Percentiles rank a stretch among this genome's conserved stretches.
Conservation (phyloP, 257 asterid genomes). For the Solanum tacnaense region DNA sequence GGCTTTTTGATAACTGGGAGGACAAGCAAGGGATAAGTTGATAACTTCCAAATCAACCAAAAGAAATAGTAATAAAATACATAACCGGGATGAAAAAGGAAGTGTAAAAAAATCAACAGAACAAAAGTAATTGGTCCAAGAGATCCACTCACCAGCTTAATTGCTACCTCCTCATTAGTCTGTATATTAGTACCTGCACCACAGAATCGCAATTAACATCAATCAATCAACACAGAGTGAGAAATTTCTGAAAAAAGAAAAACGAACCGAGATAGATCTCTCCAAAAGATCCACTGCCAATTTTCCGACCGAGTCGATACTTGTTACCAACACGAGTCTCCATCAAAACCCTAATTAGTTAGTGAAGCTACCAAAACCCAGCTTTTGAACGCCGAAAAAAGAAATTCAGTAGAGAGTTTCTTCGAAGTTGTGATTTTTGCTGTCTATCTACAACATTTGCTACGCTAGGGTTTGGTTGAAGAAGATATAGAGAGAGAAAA, state of each 20-base stretch:
- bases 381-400: background rate
- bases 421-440: background rate
- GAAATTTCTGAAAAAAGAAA: background rate
- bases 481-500: background rate
- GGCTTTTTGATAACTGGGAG: background rate
- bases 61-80: background rate
- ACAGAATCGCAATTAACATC: background rate
- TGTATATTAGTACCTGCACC: slow-evolving; percentile 53
- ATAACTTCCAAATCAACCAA: background rate
- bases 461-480: slow-evolving; percentile 13
- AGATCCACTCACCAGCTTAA: slow-evolving; percentile 59
- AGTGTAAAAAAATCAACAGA: background rate
- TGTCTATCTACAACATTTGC: background rate
- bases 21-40: background rate
- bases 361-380: background rate
- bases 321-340: slow-evolving; percentile 41
- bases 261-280: slow-evolving; percentile 36
- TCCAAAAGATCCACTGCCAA: slow-evolving; percentile 48
- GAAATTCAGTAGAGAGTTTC: background rate
- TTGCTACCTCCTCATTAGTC: slow-evolving; percentile 83
- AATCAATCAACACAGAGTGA: background rate
- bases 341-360: slow-evolving; percentile 8
- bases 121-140: background rate
- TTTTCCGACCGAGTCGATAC: slow-evolving; percentile 39
- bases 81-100: background rate